phyloP scores from a whole-genome alignment of 2,329 filamentous ascomycete genomes.

The Epichloe typhina region DNA sequence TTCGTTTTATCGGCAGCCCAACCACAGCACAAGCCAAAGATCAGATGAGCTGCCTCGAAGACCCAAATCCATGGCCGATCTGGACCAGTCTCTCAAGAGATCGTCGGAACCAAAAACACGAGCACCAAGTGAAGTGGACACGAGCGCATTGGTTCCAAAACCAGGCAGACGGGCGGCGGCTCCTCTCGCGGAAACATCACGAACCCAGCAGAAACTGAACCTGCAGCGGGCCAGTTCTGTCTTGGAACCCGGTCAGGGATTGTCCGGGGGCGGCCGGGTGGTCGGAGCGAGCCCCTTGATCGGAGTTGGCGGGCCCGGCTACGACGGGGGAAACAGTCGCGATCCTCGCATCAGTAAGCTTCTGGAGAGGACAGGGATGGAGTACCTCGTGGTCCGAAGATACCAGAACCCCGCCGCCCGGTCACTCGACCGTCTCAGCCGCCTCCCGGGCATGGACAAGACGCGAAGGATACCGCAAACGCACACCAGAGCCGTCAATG shows the following conservation, averaged over 20 bases:
- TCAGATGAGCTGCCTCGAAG: constrained; percentile 23
- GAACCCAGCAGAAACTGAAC: constrained; percentile 65
- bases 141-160: constrained; percentile 35
- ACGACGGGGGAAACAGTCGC: constrained; percentile 34
- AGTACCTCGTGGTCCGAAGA: constrained; percentile 60
- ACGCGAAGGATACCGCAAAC: constrained; percentile 34
- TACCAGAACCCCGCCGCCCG: constrained; percentile 59
- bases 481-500: constrained; percentile 23
- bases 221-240: constrained; percentile 60
- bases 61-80: constrained; percentile 29
- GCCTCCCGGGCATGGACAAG: constrained; percentile 38
- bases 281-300: constrained; percentile 34
- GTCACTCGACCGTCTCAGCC: constrained; percentile 34
- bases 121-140: constrained; percentile 20
- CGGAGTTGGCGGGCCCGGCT: constrained; percentile 40
- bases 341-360: constrained; percentile 53
- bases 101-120: constrained; percentile 9
- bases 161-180: constrained; percentile 25
- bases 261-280: constrained; percentile 20
- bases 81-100: constrained; percentile 14
- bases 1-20: constrained; percentile 32
- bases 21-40: constrained; percentile 16
- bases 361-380: constrained; percentile 56
- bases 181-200: constrained; percentile 41
- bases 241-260: constrained; percentile 48